Base-by-base conservation (phyloP, 352 stramenopile genomes). In the Aphanomyces cochlioides region DNA sequence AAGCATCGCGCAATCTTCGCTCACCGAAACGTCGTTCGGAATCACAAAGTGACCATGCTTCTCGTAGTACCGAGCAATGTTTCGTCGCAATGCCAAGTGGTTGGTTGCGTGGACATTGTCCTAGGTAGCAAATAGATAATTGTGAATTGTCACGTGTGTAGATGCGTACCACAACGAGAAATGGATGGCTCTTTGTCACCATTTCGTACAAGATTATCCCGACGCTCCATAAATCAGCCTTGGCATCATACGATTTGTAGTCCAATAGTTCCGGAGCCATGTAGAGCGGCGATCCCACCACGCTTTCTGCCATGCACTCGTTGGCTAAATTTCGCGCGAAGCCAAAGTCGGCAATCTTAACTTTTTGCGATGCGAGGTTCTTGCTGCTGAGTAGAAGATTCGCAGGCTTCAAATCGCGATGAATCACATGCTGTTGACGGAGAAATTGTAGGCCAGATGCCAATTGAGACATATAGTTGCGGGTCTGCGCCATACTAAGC, bases 241-340 rank as follows among this genome's bases (percentile, higher is more conserved):
- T 92, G 36, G 85, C 85, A 65, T 92, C 83, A 70, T 92, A 92
- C 69, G 83, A 88, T 73, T 92, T 92, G 81, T 91, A 92, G 74
- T 92, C 85, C 38, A 92, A 75, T 21, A 92, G 67, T 56, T 92
- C 85, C 0, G 85, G 85, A 0, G 85, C 85, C 85, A 92, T 92
- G 60, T 92, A 92, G 4, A 92, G 73, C 8, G 85, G 85, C 3
- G 85, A 92, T 0, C 85, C 85, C 12, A 92, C 85, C 15, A 92
- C 85, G 74, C 85, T 92, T 65, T 92, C 85, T 13, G 85, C 85
- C 72, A 92, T 80, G 56, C 82, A 88, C 70, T 92, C 84, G 12
- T 80, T 86, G 47, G 82, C 74, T 40, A 92, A 70, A 64, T 88
- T 77, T 0, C 85, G 78, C 10, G 85, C 85, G 68, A 73, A 68